Conservation (phyloP, 768 basidiomycete species). For the Lanmaoa rubissima region DNA sequence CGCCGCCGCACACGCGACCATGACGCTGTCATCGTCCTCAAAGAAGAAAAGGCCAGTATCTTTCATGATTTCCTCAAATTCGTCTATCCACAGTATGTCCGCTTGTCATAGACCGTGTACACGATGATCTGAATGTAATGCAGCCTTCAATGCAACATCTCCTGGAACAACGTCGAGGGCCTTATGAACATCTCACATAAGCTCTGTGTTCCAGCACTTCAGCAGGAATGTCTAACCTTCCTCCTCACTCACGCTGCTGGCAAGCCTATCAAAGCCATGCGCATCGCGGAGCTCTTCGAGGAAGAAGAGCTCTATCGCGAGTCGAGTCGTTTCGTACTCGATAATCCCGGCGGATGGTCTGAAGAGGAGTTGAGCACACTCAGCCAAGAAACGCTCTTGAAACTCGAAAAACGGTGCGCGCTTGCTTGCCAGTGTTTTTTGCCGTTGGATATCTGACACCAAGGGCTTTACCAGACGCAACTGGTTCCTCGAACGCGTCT, state of each 20-base stretch:
- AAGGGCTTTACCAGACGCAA: slow-evolving; percentile 57
- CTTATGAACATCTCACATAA: slow-evolving; percentile 90
- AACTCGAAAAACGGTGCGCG: slow-evolving; percentile 78
- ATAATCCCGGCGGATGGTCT: slow-evolving; percentile 85
- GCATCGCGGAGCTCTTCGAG: slow-evolving; percentile 86
- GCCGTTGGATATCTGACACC: background rate
- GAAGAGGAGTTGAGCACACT: slow-evolving; percentile 81
- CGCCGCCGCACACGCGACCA: slow-evolving; percentile 48
- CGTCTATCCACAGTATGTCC: slow-evolving; percentile 84
- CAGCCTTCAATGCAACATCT: slow-evolving; percentile 87
- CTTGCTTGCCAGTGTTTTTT: background rate
- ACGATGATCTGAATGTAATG: slow-evolving; percentile 1
- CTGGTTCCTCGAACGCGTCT: slow-evolving; percentile 93
- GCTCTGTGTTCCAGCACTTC: slow-evolving; percentile 78
- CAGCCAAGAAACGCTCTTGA: slow-evolving; percentile 77
- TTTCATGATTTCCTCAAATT: slow-evolving; percentile 95
- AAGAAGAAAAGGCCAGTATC: slow-evolving; percentile 84
- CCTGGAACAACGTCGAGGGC: slow-evolving; percentile 93
- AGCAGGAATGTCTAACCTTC: slow-evolving; percentile 81
- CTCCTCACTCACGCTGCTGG: slow-evolving; percentile 92
- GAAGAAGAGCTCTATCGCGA: slow-evolving; percentile 91
- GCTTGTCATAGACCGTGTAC: background rate
- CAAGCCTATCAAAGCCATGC: slow-evolving; percentile 88
- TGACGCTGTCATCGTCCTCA: slow-evolving; percentile 85
- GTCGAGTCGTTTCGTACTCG: slow-evolving; percentile 86